Conservation (phyloP, 306 rosid genomes). For the Albizia julibrissin region DNA sequence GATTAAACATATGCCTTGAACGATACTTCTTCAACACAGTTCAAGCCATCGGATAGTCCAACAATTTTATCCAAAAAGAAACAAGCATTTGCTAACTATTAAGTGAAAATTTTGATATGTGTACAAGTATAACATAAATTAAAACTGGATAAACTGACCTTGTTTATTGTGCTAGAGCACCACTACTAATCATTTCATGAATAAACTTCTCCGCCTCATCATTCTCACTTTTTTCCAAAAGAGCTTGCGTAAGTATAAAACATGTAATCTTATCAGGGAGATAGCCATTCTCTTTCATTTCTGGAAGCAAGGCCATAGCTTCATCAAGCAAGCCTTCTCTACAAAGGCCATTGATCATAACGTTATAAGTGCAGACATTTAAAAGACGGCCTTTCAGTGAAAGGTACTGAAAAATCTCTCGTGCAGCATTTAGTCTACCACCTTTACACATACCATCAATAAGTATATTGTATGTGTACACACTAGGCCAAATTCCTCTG, state of each 20-base stretch:
- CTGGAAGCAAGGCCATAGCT: neutral
- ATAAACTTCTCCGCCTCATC: neutral
- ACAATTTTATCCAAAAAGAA: neutral
- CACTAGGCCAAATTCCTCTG: neutral
- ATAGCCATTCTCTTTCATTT: neutral
- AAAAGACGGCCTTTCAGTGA: neutral
- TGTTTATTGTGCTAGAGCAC: neutral
- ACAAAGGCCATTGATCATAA: neutral
- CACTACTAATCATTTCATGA: neutral
- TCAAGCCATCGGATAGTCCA: neutral
- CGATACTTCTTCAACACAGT: neutral
- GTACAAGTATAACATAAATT: neutral
- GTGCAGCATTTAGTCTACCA: neutral
- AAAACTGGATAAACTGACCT: neutral
- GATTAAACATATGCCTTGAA: neutral
- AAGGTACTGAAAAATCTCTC: neutral
- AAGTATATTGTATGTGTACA: neutral
- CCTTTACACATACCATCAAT: constrained; percentile 6
- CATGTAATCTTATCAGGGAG: neutral
- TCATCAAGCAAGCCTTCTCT: constrained; percentile 1
- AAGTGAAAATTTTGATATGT: neutral
- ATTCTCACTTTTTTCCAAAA: neutral
- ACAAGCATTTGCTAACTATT: neutral
- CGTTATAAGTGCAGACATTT: neutral
- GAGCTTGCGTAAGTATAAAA: neutral